Percentiles rank a stretch among this genome's conserved stretches.
Evolutionary conservation across 345 rosid genomes (phyloP).

Genomic region (Jatropha curcas): DNA sequence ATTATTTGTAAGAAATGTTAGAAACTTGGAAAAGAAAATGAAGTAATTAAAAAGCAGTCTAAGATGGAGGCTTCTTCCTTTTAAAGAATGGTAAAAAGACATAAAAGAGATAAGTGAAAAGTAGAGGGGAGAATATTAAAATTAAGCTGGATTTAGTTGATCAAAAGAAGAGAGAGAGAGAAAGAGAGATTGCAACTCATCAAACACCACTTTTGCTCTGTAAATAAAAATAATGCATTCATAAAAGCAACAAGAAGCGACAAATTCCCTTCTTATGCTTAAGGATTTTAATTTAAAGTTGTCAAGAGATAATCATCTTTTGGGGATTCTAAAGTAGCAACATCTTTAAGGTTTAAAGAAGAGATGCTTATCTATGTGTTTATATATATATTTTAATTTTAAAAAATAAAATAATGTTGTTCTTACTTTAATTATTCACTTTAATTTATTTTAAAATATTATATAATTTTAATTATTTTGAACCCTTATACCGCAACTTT

Average conservation of each 20-base stretch:
- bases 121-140: conserved; percentile 8
- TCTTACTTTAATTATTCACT: conserved; percentile 15
- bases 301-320: conserved; percentile 44
- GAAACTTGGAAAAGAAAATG: not conserved
- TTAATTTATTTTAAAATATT: conserved; percentile 10
- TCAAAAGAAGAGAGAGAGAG: conserved; percentile 9
- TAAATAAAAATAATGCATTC: conserved; percentile 11
- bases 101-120: conserved; percentile 16
- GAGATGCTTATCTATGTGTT: conserved; percentile 30
- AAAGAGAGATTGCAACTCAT: conserved; percentile 12
- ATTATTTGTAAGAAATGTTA: not conserved
- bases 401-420: not conserved
- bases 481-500: conserved; percentile 23
- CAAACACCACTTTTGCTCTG: conserved; percentile 20
- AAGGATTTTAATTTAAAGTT: conserved; percentile 38
- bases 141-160: conserved; percentile 13
- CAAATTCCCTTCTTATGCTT: conserved; percentile 48
- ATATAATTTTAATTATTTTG: conserved; percentile 14
- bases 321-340: conserved; percentile 45
- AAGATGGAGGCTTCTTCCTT: conserved; percentile 33
- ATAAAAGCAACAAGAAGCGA: conserved; percentile 31
- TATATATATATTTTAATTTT: not conserved
- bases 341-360: conserved; percentile 51
- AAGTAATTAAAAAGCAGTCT: conserved; percentile 16
- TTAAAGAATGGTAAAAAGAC: not conserved